Evolutionary conservation across 2,329 filamentous ascomycete species (phyloP), one percentile per base, ranked within the genome.

Genomic region (Pseudocercospora fijiensis): DNA sequence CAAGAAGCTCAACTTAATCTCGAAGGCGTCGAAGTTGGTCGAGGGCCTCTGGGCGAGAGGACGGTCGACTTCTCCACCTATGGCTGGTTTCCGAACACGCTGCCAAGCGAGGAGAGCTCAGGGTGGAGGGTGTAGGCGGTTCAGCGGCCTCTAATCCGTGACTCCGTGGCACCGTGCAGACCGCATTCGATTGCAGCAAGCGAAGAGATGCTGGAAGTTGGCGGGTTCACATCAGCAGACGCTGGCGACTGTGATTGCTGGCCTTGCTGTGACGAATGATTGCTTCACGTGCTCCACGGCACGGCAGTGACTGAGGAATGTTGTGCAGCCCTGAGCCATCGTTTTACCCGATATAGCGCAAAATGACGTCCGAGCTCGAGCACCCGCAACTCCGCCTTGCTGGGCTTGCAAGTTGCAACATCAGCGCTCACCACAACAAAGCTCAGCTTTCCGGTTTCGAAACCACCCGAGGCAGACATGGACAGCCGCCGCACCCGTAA

Each of bases 11-110:
- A 76, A 22, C 72, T 84, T 49, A 73, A 77, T 41, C 71, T 72
- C 53, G 82, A 84, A 72, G 80, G 80, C 16, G 81, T 84, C 0
- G 74, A 80, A 57, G 80, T 84, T 51, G 75, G 73, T 20, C 75
- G 78, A 63, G 78, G 78, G 57, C 74, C 73, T 33, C 74, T 84
- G 72, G 81, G 81, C 56, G 81, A 83, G 68, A 78, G 78, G 53
- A 77, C 72, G 1, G 75, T 84, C n/a, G 77, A 82, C 67, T 75
- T 84, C 37, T 66, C 65, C 7, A 72, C 66, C 24, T 83, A 79
- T 67, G 82, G 82, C 53, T 84, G 82, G 82, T 84, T 83, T 61
- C 78, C 77, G 9, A 65, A 70, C 52, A 63, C 69, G 6, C 66
- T 78, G 22, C 76, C 74, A 11, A 75, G 73, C 61, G 71, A 72